Evolutionary conservation across 371 early-diverging fungal species (phyloP).

Genomic region (Mucor irregularis): DNA sequence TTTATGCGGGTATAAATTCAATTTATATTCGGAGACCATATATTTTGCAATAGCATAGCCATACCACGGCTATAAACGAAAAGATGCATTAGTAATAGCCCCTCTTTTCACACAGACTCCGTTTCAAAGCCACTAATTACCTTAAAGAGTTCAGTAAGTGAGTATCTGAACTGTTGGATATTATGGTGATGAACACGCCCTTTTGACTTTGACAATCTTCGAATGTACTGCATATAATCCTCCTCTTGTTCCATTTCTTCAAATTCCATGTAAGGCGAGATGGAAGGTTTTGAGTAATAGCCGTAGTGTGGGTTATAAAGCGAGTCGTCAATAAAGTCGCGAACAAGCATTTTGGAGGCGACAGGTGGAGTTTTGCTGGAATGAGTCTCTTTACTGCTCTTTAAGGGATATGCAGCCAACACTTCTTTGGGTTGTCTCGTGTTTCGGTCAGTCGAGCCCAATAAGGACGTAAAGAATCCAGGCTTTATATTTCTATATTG

Average conservation of each 20-base stretch:
- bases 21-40: slow-evolving; percentile 73
- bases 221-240: slow-evolving; percentile 9
- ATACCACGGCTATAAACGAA: slow-evolving; percentile 72
- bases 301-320: slow-evolving; percentile 92
- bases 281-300: slow-evolving; percentile 85
- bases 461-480: slow-evolving; percentile 28
- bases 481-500: neutral
- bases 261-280: neutral
- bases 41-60: slow-evolving; percentile 87
- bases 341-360: slow-evolving; percentile 64
- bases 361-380: slow-evolving; percentile 37
- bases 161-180: slow-evolving; percentile 89
- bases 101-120: neutral
- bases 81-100: neutral
- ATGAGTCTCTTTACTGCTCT: slow-evolving; percentile 21
- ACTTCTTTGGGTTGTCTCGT: slow-evolving; percentile 3
- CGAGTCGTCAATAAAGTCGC: slow-evolving; percentile 91
- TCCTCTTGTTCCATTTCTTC: slow-evolving; percentile 15
- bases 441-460: neutral
- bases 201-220: slow-evolving; percentile 1
- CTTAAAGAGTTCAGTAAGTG: slow-evolving; percentile 94
- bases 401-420: slow-evolving; percentile 9
- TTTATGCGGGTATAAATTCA: slow-evolving; percentile 47
- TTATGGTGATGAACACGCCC: slow-evolving; percentile 5
- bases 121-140: too few relatives aligned